A percentile compares a stretch with the other conserved stretches of the same genome.
Conservation (phyloP, 352 stramenopile species). For the Thraustochytrium sp. region DNA sequence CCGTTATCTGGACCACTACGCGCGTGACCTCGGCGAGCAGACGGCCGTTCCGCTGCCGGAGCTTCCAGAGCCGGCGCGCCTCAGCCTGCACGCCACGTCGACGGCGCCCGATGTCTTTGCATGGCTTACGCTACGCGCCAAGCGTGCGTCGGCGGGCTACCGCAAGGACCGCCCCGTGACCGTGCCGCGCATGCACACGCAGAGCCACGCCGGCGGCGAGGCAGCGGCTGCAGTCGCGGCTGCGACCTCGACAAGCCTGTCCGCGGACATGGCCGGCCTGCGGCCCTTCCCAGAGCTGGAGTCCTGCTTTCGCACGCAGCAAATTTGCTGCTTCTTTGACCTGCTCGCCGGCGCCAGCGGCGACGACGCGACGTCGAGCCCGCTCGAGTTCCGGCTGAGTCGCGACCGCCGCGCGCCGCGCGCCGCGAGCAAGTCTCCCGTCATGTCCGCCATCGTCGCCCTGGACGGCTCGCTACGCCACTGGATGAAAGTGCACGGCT, state of each 20-base stretch:
- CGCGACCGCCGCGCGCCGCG: neutral
- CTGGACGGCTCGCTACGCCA: slow-evolving; percentile 13
- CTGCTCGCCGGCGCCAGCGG: neutral
- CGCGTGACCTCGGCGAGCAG: neutral
- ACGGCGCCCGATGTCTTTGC: neutral
- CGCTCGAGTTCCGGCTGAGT: slow-evolving; percentile 27
- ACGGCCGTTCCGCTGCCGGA: neutral
- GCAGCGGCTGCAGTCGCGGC: no score
- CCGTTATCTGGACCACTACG: slow-evolving; percentile 19
- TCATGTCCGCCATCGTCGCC: slow-evolving; percentile 34
- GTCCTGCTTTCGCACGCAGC: slow-evolving; percentile 31
- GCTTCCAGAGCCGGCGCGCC: neutral
- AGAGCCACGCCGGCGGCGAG: neutral
- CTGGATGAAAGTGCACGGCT: slow-evolving; percentile 34
- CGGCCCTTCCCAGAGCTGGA: slow-evolving; percentile 32
- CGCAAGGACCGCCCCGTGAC: no score
- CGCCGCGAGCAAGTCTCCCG: neutral
- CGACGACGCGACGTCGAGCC: slow-evolving; percentile 1
- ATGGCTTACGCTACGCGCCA: neutral
- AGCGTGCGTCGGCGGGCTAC: neutral
- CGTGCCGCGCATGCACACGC: no score
- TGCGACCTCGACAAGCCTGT: neutral
- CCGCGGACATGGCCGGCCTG: neutral
- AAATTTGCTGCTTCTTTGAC: slow-evolving; percentile 40
- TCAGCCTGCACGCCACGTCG: neutral